Percentiles rank a stretch among this genome's conserved stretches.
Conservation (phyloP, 1,284 basidiomycete species). For the Ganoderma sinense region DNA sequence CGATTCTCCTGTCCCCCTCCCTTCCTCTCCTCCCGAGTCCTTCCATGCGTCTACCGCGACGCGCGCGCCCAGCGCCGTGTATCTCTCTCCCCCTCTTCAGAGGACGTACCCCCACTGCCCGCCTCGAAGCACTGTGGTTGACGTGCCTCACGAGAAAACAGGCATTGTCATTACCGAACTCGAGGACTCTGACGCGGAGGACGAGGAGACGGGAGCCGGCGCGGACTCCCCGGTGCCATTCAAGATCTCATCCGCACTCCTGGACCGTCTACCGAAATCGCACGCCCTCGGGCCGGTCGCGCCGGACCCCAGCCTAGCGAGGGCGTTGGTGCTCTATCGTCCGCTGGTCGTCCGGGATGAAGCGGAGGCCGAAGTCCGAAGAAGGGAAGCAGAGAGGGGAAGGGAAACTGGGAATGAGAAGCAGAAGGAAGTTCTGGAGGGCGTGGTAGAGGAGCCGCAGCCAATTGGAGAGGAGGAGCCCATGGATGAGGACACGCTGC, state of each 20-base stretch:
- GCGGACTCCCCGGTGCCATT: conserved; percentile 25
- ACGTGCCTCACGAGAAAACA: conserved; percentile 34
- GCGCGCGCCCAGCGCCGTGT: background rate
- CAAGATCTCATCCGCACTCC: conserved; percentile 54
- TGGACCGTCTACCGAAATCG: conserved; percentile 46
- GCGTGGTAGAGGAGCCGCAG: conserved; percentile 8
- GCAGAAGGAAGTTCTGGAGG: conserved; percentile 8
- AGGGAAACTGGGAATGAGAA: conserved; percentile 8
- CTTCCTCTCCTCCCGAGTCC: conserved; percentile 1
- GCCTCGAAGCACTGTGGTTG: conserved; percentile 22
- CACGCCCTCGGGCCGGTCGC: conserved; percentile 20
- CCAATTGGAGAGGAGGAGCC: conserved; percentile 22
- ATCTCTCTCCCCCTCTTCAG: background rate
- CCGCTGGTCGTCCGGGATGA: conserved; percentile 44
- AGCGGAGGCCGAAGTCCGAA: conserved; percentile 27
- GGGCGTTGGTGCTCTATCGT: conserved; percentile 67
- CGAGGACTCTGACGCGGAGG: conserved; percentile 55
- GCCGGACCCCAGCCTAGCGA: conserved; percentile 40
- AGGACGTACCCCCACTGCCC: conserved; percentile 12
- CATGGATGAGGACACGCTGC: conserved; percentile 26
- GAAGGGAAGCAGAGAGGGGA: conserved; percentile 7
- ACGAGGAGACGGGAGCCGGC: conserved; percentile 21
- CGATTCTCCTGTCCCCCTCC: conserved; percentile 29
- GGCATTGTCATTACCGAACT: conserved; percentile 72
- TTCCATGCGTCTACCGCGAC: background rate